Base-by-base conservation (phyloP, 2,329 filamentous ascomycete genomes). In the Scedosporium apiospermum region DNA sequence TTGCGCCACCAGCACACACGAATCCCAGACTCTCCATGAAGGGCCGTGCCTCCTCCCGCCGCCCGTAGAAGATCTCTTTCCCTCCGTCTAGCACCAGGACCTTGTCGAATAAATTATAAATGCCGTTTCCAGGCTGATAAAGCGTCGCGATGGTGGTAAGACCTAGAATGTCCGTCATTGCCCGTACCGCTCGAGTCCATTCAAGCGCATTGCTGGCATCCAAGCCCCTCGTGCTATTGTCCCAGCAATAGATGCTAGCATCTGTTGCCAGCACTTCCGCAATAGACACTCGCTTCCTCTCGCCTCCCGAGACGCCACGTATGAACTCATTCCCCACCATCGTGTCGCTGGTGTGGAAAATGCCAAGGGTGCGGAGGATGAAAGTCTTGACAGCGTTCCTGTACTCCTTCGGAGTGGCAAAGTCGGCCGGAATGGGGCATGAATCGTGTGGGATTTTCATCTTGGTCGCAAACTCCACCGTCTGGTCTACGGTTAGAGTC, bases 21-120 rank as follows among this genome's bases (percentile, higher is more conserved):
- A 90, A 89, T 0, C 88, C 87, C 1, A 86, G 73, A 0, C 77
- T 72, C 68, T 88, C 85, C 79, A 90, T 87, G 67, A 87, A 90
- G 0, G 83, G 82, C 4, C 78, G 74, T 0, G 87, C 87, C 64
- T 86, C 76, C 5, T 77, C 72, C 66, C 78, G 75, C 0, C 85
- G 80, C 0, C 87, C 87, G 65, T 87, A 89, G 74, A 81, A 90
- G 57, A 88, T 79, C 66, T 89, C 72, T 65, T 85, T 83, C 57
- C 87, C 87, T 63, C 84, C 80, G 57, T 89, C 86, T 3, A 90
- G 78, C 7, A 90, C 80, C 0, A 89, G 76, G 0, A 89, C 86
- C 68, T 89, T 90, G 70, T 90, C 86, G 69, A 90, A 89, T 0
- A 86, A 77, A 27, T 88, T 76, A 69, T 88, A 89, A 64, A 90